Base-by-base conservation (phyloP, 352 stramenopile genomes). In the Globisporangium megalacanthum region DNA sequence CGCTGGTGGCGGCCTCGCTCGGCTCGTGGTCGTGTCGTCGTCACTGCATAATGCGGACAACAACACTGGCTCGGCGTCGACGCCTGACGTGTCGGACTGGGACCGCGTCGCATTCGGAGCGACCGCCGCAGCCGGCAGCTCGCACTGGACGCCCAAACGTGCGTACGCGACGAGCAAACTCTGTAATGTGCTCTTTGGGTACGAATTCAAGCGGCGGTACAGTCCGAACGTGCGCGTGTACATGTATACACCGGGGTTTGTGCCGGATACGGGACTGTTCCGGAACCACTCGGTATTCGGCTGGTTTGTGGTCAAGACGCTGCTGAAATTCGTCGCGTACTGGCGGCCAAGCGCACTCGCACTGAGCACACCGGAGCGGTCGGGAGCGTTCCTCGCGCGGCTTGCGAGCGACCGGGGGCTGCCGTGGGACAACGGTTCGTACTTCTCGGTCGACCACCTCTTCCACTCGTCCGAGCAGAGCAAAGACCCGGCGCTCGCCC, bases 101-200 rank as follows among this genome's bases (percentile, higher is more conserved):
- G 47, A 77, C 11, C 58, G 60, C n/a, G 60, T 80, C 31, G 65
- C 68, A 8, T 71, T 63, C 4, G 71, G 68, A 4, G 9, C 11
- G 3, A 53, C 29, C n/a, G 56, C 54, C 10, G 20, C 37, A 1
- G 19, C 15, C 5, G 33, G 45, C 29, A 42, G 56, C 29, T 17
- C n/a, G 25, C 42, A 6, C 52, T 64, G 52, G 58, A 49, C 49
- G 29, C 58, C 22, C 42, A 59, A 11, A 54, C 53, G 58, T 9
- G 59, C 63, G 44, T 81, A 78, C 61, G 45, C 56, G 22, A 78
- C 63, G 4, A 74, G 56, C 59, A 81, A 78, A 44, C 64, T 78
- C 14, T 80, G 69, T 60, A 78, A 81, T 29, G 33, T 78, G 29
- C 56, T 80, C 17, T 78, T 81, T 36, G 69, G 49, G 11, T 72